Base-by-base conservation (phyloP, 2,329 filamentous ascomycete species). In the Diplodia sapinea region DNA sequence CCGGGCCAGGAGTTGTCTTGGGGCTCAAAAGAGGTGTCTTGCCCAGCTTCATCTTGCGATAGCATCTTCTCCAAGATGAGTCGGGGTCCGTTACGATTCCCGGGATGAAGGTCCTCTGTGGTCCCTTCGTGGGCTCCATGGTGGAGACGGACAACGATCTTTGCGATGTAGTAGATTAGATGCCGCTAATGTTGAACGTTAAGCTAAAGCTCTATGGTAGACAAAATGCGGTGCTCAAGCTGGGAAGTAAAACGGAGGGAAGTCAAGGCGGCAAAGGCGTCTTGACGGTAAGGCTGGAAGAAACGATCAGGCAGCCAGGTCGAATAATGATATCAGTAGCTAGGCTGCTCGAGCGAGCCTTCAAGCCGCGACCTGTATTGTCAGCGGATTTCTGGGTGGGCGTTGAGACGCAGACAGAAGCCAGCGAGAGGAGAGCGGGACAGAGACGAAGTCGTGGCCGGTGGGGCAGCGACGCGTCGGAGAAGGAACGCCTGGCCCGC, bases 261-360 rank as follows among this genome's bases (percentile, higher is more conserved):
- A 47, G 23, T 43, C 62, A 47, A 65, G 62, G 15, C 49, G 50
- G n/a, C 20, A 20, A 33, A n/a, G 36, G 47, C 61, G 61, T 8
- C 49, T 43, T 54, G 61, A 43, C 43, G 49, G 11, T 29, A 29
- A n/a, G 61, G 13, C 47, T 43, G 29, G 13, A 36, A 17, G 15
- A 29, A 50, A 15, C 49, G 26, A 40, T 6, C 20, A 17, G 43
- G 49, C 47, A 36, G 64, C 50, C 59, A 64, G 64, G 63, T 65
- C 38, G 55, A 50, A 33, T 68, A 67, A 63, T 54, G 68, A 70
- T 40, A 69, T 29, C 20, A 9, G 55, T 23, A 49, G 38, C 26
- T 20, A 62, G 40, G 26, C 62, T 29, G n/a, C 54, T 67, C 65
- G 13, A 43, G 61, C 23, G 61, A 63, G 63, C 70, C 74, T 68